These are phyloP conservation scores for Pseudocohnilembus persalinus DNA, from an alignment of 169 alveolate species.

Conservation along the genomic window DNA sequence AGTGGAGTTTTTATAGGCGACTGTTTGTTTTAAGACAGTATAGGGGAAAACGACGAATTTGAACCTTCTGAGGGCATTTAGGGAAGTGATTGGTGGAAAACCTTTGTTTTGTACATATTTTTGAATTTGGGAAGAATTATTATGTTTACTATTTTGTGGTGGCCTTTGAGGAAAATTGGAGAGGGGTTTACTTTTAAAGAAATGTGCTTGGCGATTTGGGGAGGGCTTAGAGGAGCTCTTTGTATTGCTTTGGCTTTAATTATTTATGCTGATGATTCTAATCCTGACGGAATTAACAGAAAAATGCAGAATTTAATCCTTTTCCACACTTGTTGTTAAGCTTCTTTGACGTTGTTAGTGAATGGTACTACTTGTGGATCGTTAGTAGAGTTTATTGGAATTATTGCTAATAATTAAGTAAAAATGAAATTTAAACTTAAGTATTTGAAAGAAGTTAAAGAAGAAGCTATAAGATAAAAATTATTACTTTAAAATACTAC, in stretches of 20 bases:
- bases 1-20: conserved; percentile 55
- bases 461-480: not conserved
- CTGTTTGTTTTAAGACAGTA: not conserved
- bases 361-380: conserved; percentile 48
- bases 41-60: too few species aligned
- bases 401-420: conserved; percentile 2
- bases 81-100: conserved; percentile 3
- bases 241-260: conserved; percentile 54
- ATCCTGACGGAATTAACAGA: conserved; percentile 12
- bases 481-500: conserved; percentile 11
- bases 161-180: conserved; percentile 43
- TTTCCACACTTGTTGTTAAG: conserved; percentile 59
- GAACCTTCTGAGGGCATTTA: not conserved
- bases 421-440: conserved; percentile 11
- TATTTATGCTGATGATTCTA: conserved; percentile 39
- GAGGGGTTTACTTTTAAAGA: conserved; percentile 48
- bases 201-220: conserved; percentile 33
- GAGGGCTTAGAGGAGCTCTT: conserved; percentile 67
- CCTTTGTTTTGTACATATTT: not conserved
- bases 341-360: conserved; percentile 48
- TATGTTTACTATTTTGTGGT: conserved; percentile 23
- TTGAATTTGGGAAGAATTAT: conserved; percentile 14
- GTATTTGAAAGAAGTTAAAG: conserved; percentile 12
- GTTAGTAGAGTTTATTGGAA: conserved; percentile 13
- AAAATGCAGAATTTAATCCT: conserved; percentile 16